phyloP scores from a whole-genome alignment of 2,329 filamentous ascomycete species.

The Zalaria sp. region DNA sequence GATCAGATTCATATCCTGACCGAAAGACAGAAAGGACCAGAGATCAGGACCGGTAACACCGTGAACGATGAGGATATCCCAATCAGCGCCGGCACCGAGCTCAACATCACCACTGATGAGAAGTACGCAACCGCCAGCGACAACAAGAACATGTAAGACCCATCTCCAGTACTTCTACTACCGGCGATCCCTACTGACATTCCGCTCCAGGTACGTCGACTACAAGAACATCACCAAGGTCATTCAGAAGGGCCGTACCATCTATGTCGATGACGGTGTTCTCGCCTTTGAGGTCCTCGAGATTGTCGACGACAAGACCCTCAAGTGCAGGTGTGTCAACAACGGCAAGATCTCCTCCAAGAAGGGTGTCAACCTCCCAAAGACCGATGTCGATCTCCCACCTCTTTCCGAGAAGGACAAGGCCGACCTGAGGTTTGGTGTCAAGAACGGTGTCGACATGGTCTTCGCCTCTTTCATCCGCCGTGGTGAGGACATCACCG shows the following conservation, averaged over 20 bases:
- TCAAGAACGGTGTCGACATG: conserved; percentile 99
- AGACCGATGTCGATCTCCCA: conserved; percentile 95
- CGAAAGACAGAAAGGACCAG: conserved; percentile 53
- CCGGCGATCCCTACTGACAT: not conserved
- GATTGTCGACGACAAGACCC: conserved; percentile 75
- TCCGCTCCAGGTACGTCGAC: conserved; percentile 66
- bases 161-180: not conserved
- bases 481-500: conserved; percentile 77
- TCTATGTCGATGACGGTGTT: conserved; percentile 98
- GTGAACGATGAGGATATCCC: conserved; percentile 58
- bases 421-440: conserved; percentile 82
- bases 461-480: conserved; percentile 98
- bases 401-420: conserved; percentile 98
- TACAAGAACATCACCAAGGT: conserved; percentile 99
- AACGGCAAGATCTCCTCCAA: conserved; percentile 97
- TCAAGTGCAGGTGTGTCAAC: conserved; percentile 81
- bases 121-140: conserved; percentile 73
- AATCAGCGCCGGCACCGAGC: conserved; percentile 65
- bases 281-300: conserved; percentile 89
- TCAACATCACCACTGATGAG: conserved; percentile 97
- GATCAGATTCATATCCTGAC: conserved; percentile 7
- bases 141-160: conserved; percentile 78
- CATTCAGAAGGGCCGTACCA: conserved; percentile 76
- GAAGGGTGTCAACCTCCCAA: conserved; percentile 98
- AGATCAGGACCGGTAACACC: conserved; percentile 74